These are phyloP conservation scores for Yarrowia sp. DNA, from an alignment of 805 yeast genomes.

Conservation along the genomic window DNA sequence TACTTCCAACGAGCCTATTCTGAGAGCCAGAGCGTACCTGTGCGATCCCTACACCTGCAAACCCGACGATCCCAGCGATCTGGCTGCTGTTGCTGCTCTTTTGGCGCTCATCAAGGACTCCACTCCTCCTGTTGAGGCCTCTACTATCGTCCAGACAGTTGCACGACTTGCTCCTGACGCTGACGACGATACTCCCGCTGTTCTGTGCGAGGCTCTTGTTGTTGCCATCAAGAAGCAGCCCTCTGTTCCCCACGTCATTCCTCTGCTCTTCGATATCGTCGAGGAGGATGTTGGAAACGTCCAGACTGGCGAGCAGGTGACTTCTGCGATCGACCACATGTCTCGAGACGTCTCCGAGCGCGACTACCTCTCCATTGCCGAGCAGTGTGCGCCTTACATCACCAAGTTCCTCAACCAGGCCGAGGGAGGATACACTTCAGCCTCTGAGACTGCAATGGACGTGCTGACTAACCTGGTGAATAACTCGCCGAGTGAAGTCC, in stretches of 20 bases:
- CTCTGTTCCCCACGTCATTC: conserved; percentile 41
- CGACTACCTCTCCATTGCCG: conserved; percentile 45
- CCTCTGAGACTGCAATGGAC: conserved; percentile 20
- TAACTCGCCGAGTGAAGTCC: neutral
- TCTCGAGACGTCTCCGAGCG: conserved; percentile 48
- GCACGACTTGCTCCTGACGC: conserved; percentile 54
- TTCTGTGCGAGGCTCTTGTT: conserved; percentile 67
- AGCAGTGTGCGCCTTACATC: conserved; percentile 20
- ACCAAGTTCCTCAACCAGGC: conserved; percentile 16
- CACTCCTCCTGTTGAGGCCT: neutral
- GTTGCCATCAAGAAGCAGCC: conserved; percentile 52
- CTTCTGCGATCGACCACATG: conserved; percentile 64
- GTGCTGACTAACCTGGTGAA: neutral
- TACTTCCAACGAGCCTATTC: neutral
- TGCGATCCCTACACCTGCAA: neutral
- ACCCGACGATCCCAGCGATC: neutral
- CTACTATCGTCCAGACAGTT: conserved; percentile 42
- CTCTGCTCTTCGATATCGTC: conserved; percentile 61
- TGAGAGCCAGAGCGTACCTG: conserved; percentile 19
- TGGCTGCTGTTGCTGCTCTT: conserved; percentile 26
- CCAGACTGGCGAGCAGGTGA: conserved; percentile 62
- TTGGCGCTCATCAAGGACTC: conserved; percentile 28
- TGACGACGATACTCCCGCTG: conserved; percentile 76
- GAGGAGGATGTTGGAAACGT: conserved; percentile 73
- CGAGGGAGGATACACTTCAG: conserved; percentile 17